Base-by-base conservation (phyloP, 1,139 yeast genomes). In the Taiozyma sp. region DNA sequence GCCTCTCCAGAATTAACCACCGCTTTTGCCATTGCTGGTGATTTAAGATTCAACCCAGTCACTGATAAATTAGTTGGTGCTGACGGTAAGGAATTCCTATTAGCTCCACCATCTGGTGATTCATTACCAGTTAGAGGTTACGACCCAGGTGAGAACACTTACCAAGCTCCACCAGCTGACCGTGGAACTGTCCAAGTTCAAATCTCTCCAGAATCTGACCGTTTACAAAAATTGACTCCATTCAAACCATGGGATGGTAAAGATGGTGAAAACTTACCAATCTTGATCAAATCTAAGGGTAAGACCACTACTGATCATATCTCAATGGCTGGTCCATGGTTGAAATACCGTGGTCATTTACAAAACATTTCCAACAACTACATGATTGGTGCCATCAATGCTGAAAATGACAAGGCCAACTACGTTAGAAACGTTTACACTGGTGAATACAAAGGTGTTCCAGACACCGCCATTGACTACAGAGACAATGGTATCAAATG, bases 261-360 rank as follows among this genome's bases (percentile, higher is more conserved):
- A 79, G 97, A 93, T 69, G 91, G 95, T 65, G 71, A 75, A 60
- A 79, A 80, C 70, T 77, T 91, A 80, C 97, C 97, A 73, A 90
- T 93, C 63, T 86, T 93, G 75, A 89, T 93, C 76, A 93, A 93
- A 81, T 88, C 97, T 63, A 79, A 85, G 62, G 98, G 98, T 78
- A 93, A 93, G 83, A 90, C 97, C 73, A 93, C 99, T 69, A 93
- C 99, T 65, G 99, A 93, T 78, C 98, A 93, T 79, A 93, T 93
- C 69, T 91, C 98, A 68, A 90, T 88, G 95, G 99, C 99, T 71
- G 99, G 99, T 77, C 98, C 98, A 71, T 93, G 99, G 99, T 88
- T 93, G 82, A 93, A 93, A 81, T 93, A 93, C 95, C 89, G 98
- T 82, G 99, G 99, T 79, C 99, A 93, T 80, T 82, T 93, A 78